phyloP scores from a whole-genome alignment of 1,284 basidiomycete species.

The Ceratobasidium sp. region DNA sequence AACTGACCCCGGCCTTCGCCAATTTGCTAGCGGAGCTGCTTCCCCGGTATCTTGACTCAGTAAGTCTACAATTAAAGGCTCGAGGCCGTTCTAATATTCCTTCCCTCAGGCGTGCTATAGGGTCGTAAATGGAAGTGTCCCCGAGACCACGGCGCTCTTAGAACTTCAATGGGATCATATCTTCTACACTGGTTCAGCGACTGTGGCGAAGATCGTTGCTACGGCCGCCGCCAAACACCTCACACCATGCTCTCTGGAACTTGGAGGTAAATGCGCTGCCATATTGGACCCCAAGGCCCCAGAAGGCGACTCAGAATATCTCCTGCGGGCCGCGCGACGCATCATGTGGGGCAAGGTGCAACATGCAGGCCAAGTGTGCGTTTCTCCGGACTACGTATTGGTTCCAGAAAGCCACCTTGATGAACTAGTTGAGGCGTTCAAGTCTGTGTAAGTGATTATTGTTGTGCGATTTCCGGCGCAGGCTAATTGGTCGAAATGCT shows the following conservation, averaged over 20 bases:
- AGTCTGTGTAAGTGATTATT: constrained; percentile 17
- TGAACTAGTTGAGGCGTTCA: constrained; percentile 41
- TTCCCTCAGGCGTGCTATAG: constrained; percentile 49
- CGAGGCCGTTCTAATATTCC: background rate
- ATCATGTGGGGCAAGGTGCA: constrained; percentile 44
- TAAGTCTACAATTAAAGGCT: background rate
- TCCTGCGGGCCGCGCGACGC: constrained; percentile 61
- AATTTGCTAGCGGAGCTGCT: constrained; percentile 66
- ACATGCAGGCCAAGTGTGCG: constrained; percentile 44
- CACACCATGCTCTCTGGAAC: constrained; percentile 76
- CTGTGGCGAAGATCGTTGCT: constrained; percentile 71
- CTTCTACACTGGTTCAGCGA: constrained; percentile 58
- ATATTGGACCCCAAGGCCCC: constrained; percentile 62
- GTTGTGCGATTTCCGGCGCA: background rate
- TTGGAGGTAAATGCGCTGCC: constrained; percentile 75
- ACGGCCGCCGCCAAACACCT: constrained; percentile 75
- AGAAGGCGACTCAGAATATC: constrained; percentile 56
- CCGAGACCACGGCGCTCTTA: constrained; percentile 66
- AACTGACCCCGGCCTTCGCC: constrained; percentile 63
- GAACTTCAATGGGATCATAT: constrained; percentile 69
- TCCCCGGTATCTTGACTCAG: constrained; percentile 70
- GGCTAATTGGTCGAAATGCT: background rate
- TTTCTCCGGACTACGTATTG: constrained; percentile 44
- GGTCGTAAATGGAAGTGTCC: constrained; percentile 68
- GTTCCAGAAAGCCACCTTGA: constrained; percentile 40